These are phyloP conservation scores for Cryptosporidium meleagridis DNA, from an alignment of 169 alveolate genomes.

Conservation along the genomic window DNA sequence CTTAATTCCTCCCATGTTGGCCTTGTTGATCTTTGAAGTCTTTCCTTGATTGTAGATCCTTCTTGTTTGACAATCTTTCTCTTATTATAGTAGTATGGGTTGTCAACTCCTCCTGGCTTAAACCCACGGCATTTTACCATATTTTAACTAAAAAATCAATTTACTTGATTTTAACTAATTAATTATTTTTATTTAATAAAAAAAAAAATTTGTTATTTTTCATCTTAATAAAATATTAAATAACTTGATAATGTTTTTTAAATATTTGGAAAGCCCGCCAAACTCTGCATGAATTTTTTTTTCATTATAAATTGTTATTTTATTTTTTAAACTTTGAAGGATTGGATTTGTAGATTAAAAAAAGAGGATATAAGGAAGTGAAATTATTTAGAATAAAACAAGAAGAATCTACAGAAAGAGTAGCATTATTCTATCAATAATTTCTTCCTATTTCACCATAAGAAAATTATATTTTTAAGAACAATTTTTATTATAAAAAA, in stretches of 20 bases:
- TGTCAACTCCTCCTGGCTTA: slow-evolving; percentile 72
- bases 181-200: neutral
- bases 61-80: slow-evolving; percentile 26
- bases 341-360: neutral
- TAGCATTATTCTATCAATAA: too few species aligned
- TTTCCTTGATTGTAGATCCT: slow-evolving; percentile 60
- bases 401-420: neutral
- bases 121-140: slow-evolving; percentile 73
- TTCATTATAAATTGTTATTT: neutral
- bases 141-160: neutral
- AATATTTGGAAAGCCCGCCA: neutral
- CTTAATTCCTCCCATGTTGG: slow-evolving; percentile 75
- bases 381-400: too few species aligned
- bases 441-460: neutral
- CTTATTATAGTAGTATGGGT: slow-evolving; percentile 39
- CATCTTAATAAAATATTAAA: neutral
- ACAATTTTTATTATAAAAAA: neutral
- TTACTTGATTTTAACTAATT: neutral
- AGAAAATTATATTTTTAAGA: too few species aligned
- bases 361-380: neutral
- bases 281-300: slow-evolving; percentile 1
- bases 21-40: slow-evolving; percentile 58
- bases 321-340: too few species aligned
- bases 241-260: too few species aligned
- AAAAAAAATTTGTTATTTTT: neutral